Conservation (phyloP, 495 filamentous ascomycete species). For the Cairneyella variabilis region DNA sequence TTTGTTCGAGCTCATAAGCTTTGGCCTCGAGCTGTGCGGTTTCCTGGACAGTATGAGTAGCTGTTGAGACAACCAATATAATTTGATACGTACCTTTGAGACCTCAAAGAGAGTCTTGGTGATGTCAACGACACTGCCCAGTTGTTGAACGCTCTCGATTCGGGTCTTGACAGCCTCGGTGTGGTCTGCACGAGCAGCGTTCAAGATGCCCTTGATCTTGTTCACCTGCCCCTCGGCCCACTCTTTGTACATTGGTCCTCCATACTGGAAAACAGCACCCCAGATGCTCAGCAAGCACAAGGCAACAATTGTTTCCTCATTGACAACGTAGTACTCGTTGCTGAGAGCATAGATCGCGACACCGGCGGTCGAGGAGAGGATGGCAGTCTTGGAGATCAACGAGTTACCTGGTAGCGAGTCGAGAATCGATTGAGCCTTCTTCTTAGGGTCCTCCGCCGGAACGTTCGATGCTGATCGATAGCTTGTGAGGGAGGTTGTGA, state of each 20-base stretch:
- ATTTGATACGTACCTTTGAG: slow-evolving; percentile 68
- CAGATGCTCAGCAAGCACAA: slow-evolving; percentile 87
- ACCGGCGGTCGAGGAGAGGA: slow-evolving; percentile 89
- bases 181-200: slow-evolving; percentile 89
- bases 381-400: slow-evolving; percentile 89
- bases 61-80: not conserved
- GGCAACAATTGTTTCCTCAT: slow-evolving; percentile 92
- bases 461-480: slow-evolving; percentile 71
- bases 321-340: slow-evolving; percentile 99
- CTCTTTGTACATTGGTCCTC: slow-evolving; percentile 83
- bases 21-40: slow-evolving; percentile 92
- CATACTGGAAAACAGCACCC: slow-evolving; percentile 83
- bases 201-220: slow-evolving; percentile 90
- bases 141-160: slow-evolving; percentile 89
- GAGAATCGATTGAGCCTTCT: slow-evolving; percentile 92
- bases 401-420: slow-evolving; percentile 82
- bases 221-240: slow-evolving; percentile 85
- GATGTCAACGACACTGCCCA: slow-evolving; percentile 88
- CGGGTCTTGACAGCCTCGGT: slow-evolving; percentile 89
- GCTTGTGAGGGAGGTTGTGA: slow-evolving; percentile 53
- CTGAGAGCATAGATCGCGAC: slow-evolving; percentile 90
- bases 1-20: slow-evolving; percentile 96
- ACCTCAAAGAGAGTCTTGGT: slow-evolving; percentile 97
- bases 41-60: slow-evolving; percentile 57
- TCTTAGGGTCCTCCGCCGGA: slow-evolving; percentile 78